Percentiles rank a stretch among this genome's conserved stretches.
Conservation (phyloP, 306 rosid genomes). For the Bauhinia variegata region DNA sequence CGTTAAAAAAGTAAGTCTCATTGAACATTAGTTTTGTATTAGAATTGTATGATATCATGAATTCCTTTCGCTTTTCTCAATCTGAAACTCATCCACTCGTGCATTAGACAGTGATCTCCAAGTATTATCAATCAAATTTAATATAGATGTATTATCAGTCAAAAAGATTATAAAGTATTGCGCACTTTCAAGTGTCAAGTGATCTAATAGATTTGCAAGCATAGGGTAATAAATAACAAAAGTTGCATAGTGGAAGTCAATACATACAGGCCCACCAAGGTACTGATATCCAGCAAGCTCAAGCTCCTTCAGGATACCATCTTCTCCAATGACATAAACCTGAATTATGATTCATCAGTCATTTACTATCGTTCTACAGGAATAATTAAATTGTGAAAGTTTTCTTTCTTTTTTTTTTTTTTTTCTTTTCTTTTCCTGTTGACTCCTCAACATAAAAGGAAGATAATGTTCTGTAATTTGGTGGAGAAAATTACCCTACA, state of each 20-base stretch:
- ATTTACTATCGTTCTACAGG: slow-evolving; percentile 28
- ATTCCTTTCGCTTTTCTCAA: slow-evolving; percentile 4
- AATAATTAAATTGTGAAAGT: slow-evolving; percentile 17
- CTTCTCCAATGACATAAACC: slow-evolving; percentile 99
- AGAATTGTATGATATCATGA: neutral
- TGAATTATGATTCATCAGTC: slow-evolving; percentile 48
- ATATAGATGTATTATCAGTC: neutral
- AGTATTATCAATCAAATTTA: slow-evolving; percentile 26
- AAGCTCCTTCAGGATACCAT: slow-evolving; percentile 96
- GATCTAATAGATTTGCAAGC: slow-evolving; percentile 27
- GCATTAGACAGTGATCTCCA: slow-evolving; percentile 26
- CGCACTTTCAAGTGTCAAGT: slow-evolving; percentile 12
- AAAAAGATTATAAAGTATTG: slow-evolving; percentile 14
- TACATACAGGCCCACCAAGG: slow-evolving; percentile 94
- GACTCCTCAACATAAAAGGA: slow-evolving; percentile 2
- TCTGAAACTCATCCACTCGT: neutral
- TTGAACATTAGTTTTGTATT: neutral
- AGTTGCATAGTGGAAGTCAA: slow-evolving; percentile 2
- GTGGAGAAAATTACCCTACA: slow-evolving; percentile 10
- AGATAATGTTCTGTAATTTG: neutral
- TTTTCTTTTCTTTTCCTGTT: too few species aligned
- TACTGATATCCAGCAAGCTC: slow-evolving; percentile 95
- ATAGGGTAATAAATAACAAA: slow-evolving; percentile 10
- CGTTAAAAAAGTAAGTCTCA: neutral
- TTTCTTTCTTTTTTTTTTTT: neutral